phyloP scores from a whole-genome alignment of 768 basidiomycete genomes.

The Naganishia friedmannii region DNA sequence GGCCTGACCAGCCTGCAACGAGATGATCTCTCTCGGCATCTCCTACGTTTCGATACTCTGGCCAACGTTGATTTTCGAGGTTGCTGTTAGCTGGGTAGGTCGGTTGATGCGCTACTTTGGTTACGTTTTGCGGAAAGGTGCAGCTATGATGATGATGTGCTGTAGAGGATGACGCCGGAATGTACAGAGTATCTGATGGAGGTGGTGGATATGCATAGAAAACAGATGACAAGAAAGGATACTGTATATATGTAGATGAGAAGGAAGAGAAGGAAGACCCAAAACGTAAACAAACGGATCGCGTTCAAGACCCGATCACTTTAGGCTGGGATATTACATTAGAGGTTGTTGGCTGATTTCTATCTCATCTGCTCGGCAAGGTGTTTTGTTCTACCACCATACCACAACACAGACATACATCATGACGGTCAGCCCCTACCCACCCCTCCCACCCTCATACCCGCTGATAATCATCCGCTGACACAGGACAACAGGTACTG shows the following conservation, averaged over 20 bases:
- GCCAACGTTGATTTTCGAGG: background rate
- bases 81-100: background rate
- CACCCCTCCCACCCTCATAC: background rate
- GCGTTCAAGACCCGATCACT: background rate
- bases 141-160: background rate
- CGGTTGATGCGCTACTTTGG: background rate
- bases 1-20: constrained; percentile 70
- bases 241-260: no score
- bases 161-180: no score
- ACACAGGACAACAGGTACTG: constrained; percentile 30
- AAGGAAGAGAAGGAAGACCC: background rate
- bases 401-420: background rate
- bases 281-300: background rate
- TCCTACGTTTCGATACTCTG: background rate
- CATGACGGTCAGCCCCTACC: background rate
- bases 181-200: no score
- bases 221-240: no score
- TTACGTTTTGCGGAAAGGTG: background rate
- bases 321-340: no score
- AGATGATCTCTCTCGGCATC: constrained; percentile 54
- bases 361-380: no score
- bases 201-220: background rate
- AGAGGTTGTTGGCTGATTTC: no score
- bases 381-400: background rate
- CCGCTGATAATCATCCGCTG: background rate